Base-by-base conservation (phyloP, 768 basidiomycete genomes). In the Pisolithus orientalis region DNA sequence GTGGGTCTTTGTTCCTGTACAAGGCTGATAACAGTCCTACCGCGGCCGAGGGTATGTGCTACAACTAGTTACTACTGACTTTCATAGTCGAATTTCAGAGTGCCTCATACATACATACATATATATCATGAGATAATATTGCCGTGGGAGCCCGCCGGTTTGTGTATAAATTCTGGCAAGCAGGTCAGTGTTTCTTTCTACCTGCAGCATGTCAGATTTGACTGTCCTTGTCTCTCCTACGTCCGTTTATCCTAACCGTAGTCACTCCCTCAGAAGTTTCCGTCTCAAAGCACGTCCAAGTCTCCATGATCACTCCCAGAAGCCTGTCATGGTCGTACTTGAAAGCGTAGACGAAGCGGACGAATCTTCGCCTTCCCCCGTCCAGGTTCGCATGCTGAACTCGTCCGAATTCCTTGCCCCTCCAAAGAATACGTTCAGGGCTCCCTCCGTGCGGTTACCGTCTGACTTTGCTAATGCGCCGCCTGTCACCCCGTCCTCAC, bases 1-100 rank as follows among this genome's bases (percentile, higher is more conserved):
- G 34, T 84, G 82, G 83, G 76, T 83, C 1, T 84, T 83, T 57
- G 57, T 82, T 50, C 65, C 66, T 14, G 54, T 58, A 21, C 21
- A 21, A 21, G 50, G 28, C 32, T 42, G 5, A 62, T 53, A 62
- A 17, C 6, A 6, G 17, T 14, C 13, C 17, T 6, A 39, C 17
- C 38, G 17, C 17, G 6, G 14, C 17, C 13, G 38, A 14, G 13
- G 3, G 38, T 39, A 39, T 39, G 38, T 39, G 2, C 38, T 21
- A 21, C 21, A 21, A 21, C 38, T 2, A 39, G 14, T 13, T 6
- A 13, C 6, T 39, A 13, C 8, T 39, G 17, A 17, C 38, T 39
- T 7, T 14, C 38, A 13, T 39, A 39, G 38, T 39, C 37, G 16
- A 38, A 38, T 16, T 9, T 38, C 37, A 38, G 2, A 21, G 21